These are phyloP conservation scores for Phytopythium mirpurense DNA, from an alignment of 352 stramenopile species.

Conservation along the genomic window DNA sequence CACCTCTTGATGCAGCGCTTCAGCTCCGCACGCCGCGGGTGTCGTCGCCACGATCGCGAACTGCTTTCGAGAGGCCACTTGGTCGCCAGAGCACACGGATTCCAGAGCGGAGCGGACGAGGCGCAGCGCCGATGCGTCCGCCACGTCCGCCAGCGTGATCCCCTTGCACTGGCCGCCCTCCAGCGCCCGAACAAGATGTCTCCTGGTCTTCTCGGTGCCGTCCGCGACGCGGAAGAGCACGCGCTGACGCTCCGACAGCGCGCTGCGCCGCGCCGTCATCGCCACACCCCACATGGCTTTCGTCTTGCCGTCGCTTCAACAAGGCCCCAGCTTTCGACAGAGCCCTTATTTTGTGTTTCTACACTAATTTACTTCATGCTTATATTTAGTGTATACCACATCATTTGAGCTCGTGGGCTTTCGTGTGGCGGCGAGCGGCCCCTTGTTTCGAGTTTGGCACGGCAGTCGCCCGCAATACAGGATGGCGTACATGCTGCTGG, in stretches of 20 bases:
- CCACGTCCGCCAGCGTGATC: conserved; percentile 21
- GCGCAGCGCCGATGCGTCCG: conserved; percentile 23
- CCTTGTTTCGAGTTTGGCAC: too few relatives aligned
- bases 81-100: conserved; percentile 18
- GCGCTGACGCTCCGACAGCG: conserved; percentile 35
- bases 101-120: conserved; percentile 24
- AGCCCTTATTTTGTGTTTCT: too few relatives aligned
- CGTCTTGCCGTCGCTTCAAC: too few relatives aligned
- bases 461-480: too few relatives aligned
- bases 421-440: background rate
- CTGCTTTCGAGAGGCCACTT: conserved; percentile 19
- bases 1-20: conserved; percentile 17
- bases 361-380: too few relatives aligned
- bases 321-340: too few relatives aligned
- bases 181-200: conserved; percentile 22
- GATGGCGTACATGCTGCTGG: conserved; percentile 32
- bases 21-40: conserved; percentile 9
- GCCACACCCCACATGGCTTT: conserved; percentile 48
- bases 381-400: background rate
- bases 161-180: conserved; percentile 30
- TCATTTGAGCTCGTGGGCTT: background rate
- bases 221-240: conserved; percentile 43
- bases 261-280: conserved; percentile 25
- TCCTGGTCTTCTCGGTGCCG: conserved; percentile 13
- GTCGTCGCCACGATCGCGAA: conserved; percentile 28